phyloP scores from a whole-genome alignment of 305 asterid species.

The Vinca major region DNA sequence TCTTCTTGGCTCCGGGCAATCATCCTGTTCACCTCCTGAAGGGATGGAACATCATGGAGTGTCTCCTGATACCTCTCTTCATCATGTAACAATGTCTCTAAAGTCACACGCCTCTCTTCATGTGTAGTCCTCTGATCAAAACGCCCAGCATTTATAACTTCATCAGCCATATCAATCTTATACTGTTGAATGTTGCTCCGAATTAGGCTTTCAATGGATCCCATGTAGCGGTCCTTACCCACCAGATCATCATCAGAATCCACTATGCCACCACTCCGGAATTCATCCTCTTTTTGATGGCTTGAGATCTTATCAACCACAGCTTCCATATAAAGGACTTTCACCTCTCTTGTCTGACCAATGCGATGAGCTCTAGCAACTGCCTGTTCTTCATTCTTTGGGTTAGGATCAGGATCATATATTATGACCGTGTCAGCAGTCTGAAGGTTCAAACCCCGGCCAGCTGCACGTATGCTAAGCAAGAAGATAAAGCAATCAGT shows the following conservation, averaged over 20 bases:
- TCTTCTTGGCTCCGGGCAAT: conserved; percentile 94
- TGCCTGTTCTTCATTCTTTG: conserved; percentile 99
- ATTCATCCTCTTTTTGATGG: conserved; percentile 94
- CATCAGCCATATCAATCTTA: conserved; percentile 99
- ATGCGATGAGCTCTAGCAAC: conserved; percentile 99
- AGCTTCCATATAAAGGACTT: conserved; percentile 97
- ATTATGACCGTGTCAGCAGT: conserved; percentile 97
- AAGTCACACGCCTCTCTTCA: conserved; percentile 92
- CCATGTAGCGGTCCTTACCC: conserved; percentile 92
- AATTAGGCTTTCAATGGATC: conserved; percentile 91
- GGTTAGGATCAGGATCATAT: conserved; percentile 99
- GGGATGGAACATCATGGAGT: conserved; percentile 91
- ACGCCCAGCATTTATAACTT: conserved; percentile 98
- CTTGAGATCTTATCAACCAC: conserved; percentile 87
- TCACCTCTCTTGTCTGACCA: conserved; percentile 98
- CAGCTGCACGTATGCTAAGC: conserved; percentile 99
- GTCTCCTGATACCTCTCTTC: conserved; percentile 98
- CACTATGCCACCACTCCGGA: conserved; percentile 56
- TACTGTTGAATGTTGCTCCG: conserved; percentile 96
- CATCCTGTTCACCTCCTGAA: conserved; percentile 97
- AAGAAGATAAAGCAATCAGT: conserved; percentile 93
- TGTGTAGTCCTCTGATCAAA: conserved; percentile 99
- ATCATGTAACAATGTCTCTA: conserved; percentile 90
- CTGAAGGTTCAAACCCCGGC: conserved; percentile 95
- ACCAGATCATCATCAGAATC: conserved; percentile 97